Base-by-base conservation (phyloP, 2,329 filamentous ascomycete genomes). In the Blastomyces emzantsi region DNA sequence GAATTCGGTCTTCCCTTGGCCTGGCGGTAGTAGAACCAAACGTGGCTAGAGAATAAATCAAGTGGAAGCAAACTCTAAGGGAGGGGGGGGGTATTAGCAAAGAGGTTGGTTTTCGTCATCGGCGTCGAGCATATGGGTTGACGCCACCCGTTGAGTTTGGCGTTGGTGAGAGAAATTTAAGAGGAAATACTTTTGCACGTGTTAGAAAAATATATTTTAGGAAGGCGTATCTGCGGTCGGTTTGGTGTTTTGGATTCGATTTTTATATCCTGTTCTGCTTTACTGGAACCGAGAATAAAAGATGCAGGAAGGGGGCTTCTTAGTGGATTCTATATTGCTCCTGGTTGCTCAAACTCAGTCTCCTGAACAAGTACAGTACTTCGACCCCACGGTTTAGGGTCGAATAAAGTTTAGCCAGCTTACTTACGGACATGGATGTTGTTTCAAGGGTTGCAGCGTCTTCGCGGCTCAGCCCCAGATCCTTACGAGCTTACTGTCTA, bases 361-460 rank as follows among this genome's bases (percentile, higher is more conserved):
- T 43, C 41, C 13, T 43, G 13, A 17, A 15, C 41, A 43, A 17
- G 41, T 43, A 43, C 41, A 43, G 30, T 57, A 19, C 22, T n/a
- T 49, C 25, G 39, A 60, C 58, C 58, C 58, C 41, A 36, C 28
- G 51, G 33, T 33, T 49, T 43, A 17, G 9, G 4, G 19, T 54
- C 15, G 3, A 55, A 28, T 11, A 39, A 52, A 43, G 36, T 61
- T 61, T 39, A 28, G 19, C 28, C 22, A 39, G 39, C 43, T 61
- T 25, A 54, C 33, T 61, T 25, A 54, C 33, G 3, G 47, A 54
- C 60, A 61, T 36, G 60, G 60, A 54, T 54, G n/a, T 54, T 33
- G 60, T 61, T 61, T 61, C 60, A 61, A 54, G 33, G 43, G 60
- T 33, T 61, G 60, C 33, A 54, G 45, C 6, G 33, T 43, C 19